Percentiles rank a stretch among this genome's conserved stretches.
Evolutionary conservation across 1,284 basidiomycete genomes (phyloP).

Genomic region (Trichosporon inkin): DNA sequence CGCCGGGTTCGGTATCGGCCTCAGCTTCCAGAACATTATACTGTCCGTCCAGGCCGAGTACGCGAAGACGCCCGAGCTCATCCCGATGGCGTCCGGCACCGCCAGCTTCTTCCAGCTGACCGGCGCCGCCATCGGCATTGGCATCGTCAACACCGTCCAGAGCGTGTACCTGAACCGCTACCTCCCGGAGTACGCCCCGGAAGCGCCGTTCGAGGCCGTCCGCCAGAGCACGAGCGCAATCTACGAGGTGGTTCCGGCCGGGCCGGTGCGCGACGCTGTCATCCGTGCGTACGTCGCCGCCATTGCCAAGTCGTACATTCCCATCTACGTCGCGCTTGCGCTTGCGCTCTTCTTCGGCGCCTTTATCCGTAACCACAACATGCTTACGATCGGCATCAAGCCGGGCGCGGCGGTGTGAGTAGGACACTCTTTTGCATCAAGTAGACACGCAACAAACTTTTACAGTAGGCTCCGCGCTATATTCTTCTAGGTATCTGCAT

Average conservation of each 20-base stretch:
- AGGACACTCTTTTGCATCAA: not conserved
- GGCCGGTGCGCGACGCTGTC: conserved; percentile 40
- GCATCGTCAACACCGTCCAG: conserved; percentile 51
- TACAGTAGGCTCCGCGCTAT: too few relatives aligned
- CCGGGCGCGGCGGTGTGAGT: not conserved
- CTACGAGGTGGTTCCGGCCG: conserved; percentile 33
- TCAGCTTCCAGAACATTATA: conserved; percentile 45
- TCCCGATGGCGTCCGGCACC: conserved; percentile 45
- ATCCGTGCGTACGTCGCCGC: conserved; percentile 53
- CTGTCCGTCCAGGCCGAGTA: conserved; percentile 53
- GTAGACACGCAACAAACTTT: not conserved
- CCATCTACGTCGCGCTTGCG: conserved; percentile 49
- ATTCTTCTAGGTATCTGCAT: too few relatives aligned
- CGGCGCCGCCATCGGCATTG: conserved; percentile 51
- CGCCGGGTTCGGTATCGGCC: conserved; percentile 46
- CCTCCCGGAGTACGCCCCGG: conserved; percentile 31
- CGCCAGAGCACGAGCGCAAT: conserved; percentile 39
- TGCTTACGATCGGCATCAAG: conserved; percentile 39
- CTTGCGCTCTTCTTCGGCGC: conserved; percentile 45
- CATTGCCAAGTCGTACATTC: conserved; percentile 50
- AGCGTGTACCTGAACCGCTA: conserved; percentile 40
- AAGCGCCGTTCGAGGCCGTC: conserved; percentile 41
- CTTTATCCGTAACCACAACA: conserved; percentile 50
- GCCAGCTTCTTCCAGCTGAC: conserved; percentile 51
- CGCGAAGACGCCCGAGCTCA: conserved; percentile 31